A percentile compares a stretch with the other conserved stretches of the same genome.
Evolutionary conservation across 176 grass and related monocot species (phyloP).

Genomic region (Triticum turgidum): DNA sequence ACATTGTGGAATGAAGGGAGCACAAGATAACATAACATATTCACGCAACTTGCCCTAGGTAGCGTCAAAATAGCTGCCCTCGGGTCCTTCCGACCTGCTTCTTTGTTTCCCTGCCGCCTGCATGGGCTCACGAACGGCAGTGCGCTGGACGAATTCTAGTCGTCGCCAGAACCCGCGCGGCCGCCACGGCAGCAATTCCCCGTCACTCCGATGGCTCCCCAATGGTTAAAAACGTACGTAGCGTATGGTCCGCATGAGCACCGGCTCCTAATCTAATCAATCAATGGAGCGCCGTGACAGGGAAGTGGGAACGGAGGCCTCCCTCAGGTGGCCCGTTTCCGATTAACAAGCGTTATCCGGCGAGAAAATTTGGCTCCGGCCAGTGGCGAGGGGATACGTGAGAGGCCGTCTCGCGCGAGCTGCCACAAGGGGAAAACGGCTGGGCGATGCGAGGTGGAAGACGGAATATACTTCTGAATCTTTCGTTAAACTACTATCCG

Average conservation of each 20-base stretch:
- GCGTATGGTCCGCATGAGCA: slow-evolving; percentile 13
- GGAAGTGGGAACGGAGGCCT: slow-evolving; percentile 2
- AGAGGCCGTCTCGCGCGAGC: background rate
- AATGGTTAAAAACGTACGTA: slow-evolving; percentile 19
- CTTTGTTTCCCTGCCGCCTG: background rate
- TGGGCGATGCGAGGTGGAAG: background rate
- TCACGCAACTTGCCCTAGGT: background rate
- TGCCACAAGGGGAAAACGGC: slow-evolving; percentile 33
- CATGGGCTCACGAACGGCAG: background rate
- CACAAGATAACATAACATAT: background rate
- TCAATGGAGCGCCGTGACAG: slow-evolving; percentile 5
- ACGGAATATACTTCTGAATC: slow-evolving; percentile 37
- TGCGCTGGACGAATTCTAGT: slow-evolving; percentile 29
- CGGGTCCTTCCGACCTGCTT: background rate
- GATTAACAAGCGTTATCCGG: slow-evolving; percentile 19
- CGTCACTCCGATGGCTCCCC: slow-evolving; percentile 27
- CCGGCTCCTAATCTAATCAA: background rate
- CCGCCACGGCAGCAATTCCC: background rate
- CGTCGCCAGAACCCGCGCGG: background rate
- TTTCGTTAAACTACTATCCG: slow-evolving; percentile 16
- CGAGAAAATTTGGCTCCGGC: background rate
- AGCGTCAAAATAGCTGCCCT: slow-evolving; percentile 18
- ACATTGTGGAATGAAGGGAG: too few species aligned
- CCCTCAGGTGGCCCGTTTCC: slow-evolving; percentile 8
- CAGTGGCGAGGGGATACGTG: slow-evolving; percentile 34